Conservation (phyloP, 768 basidiomycete genomes). For the Psilocybe azurescens region DNA sequence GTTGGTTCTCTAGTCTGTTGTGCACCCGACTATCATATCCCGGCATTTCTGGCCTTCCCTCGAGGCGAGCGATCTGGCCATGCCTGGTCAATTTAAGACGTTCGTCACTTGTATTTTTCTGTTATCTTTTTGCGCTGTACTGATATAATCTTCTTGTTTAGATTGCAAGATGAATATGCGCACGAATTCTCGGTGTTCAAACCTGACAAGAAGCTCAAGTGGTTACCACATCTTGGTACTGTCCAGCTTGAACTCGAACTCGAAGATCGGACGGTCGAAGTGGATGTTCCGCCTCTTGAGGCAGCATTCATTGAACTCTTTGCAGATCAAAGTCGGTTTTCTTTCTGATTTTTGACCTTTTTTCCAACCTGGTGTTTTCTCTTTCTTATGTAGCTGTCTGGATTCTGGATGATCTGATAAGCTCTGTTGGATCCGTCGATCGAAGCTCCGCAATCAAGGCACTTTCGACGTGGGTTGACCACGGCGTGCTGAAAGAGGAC, state of each 20-base stretch:
- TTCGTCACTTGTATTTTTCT: constrained; percentile 40
- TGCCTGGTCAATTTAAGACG: constrained; percentile 88
- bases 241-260: constrained; percentile 83
- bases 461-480: constrained; percentile 82
- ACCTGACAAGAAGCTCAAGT: constrained; percentile 89
- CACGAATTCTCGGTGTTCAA: constrained; percentile 83
- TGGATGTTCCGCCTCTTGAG: constrained; percentile 85
- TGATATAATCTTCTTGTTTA: constrained; percentile 30
- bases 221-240: constrained; percentile 89
- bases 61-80: constrained; percentile 69
- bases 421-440: constrained; percentile 68
- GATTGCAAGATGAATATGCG: constrained; percentile 78
- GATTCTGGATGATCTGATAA: constrained; percentile 72
- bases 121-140: neutral
- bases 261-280: constrained; percentile 76
- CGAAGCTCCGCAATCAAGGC: constrained; percentile 71
- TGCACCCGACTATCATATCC: constrained; percentile 93
- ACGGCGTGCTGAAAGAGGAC: constrained; percentile 80
- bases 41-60: constrained; percentile 94
- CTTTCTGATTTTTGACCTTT: neutral
- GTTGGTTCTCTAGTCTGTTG: constrained; percentile 51
- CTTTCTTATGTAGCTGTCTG: constrained; percentile 58
- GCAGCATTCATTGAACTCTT: constrained; percentile 92
- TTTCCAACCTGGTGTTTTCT: neutral
- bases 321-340: constrained; percentile 60